Base-by-base conservation (phyloP, 2,329 filamentous ascomycete species). In the Pyricularia sp. region DNA sequence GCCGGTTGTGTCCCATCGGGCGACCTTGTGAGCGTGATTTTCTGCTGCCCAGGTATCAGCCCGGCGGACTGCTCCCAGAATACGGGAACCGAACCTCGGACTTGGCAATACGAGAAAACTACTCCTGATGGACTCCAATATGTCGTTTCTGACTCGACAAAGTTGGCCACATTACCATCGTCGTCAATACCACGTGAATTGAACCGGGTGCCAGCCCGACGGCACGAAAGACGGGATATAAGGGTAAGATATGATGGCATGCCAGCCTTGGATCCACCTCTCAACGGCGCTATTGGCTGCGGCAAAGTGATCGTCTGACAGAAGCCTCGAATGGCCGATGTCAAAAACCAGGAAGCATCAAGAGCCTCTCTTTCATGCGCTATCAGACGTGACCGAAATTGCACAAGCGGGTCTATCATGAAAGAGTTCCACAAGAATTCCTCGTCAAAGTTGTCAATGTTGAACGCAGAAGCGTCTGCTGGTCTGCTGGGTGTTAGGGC, bases 131-230 rank as follows among this genome's bases (percentile, higher is more conserved):
- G 91, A 73, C 90, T 90, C 90, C 92, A 97, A 76, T 96, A 94
- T 59, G 94, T 88, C 0, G 93, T 97, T 79, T 99, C 95, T 0
- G 93, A 95, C 79, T 99, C 95, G n/a, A 98, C 95, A 79, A 97
- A 99, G 78, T 99, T 99, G 70, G 95, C 94, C 31, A 98, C 95
- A 74, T 98, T 93, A 17, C 95, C 95, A 75, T 98, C 93, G 77
- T 99, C 95, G 76, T 99, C 95, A 72, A 99, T 97, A 58, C 95
- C 95, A 73, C 95, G 87, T n/a, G 94, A 91, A 78, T 98, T 98
- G 83, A 98, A 99, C 59, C 95, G 87, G 20, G 95, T 99, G 26
- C 95, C 95, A 23, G 95, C 95, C 80, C 94, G 88, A 73, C 89
- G 86, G 76, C 94, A 98, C 1, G 95, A 98, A 55, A 98, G 83